A percentile compares a stretch with the other conserved stretches of the same genome.
phyloP scores from a whole-genome alignment of 768 basidiomycete genomes.

The Hydnum rufescens region DNA sequence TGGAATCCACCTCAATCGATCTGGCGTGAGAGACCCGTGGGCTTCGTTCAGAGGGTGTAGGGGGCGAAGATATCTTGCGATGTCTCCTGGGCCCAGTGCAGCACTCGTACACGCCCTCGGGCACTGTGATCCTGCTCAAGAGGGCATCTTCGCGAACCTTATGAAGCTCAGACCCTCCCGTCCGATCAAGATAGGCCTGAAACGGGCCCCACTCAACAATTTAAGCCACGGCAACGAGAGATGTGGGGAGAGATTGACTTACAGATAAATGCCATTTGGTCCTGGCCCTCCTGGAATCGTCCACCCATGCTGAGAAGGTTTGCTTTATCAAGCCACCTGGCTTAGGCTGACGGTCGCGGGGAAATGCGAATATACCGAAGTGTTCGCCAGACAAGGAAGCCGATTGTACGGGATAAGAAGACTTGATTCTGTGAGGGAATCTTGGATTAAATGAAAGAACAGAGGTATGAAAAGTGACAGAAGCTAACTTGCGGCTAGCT shows the following conservation, averaged over 20 bases:
- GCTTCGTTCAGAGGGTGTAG: no score
- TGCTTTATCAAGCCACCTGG: background rate
- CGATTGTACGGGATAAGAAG: background rate
- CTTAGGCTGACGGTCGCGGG: background rate
- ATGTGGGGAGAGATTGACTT: background rate
- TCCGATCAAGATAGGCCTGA: background rate
- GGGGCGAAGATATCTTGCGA: background rate
- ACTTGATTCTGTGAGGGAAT: background rate
- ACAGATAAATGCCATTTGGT: background rate
- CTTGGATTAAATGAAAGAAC: background rate
- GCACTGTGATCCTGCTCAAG: background rate
- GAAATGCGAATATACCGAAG: background rate
- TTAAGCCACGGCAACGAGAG: background rate
- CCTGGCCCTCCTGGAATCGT: background rate
- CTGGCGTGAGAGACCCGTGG: no score
- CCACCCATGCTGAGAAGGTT: constrained; percentile 1
- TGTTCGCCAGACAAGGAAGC: background rate
- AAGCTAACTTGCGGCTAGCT: background rate
- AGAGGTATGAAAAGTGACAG: background rate
- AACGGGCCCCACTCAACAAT: background rate
- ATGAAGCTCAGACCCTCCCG: background rate
- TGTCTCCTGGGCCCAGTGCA: background rate
- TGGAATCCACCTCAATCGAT: no score
- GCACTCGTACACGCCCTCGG: background rate
- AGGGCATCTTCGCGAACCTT: background rate